Evolutionary conservation across 495 filamentous ascomycete species (phyloP).

Genomic region (Gamarada debralockiae): DNA sequence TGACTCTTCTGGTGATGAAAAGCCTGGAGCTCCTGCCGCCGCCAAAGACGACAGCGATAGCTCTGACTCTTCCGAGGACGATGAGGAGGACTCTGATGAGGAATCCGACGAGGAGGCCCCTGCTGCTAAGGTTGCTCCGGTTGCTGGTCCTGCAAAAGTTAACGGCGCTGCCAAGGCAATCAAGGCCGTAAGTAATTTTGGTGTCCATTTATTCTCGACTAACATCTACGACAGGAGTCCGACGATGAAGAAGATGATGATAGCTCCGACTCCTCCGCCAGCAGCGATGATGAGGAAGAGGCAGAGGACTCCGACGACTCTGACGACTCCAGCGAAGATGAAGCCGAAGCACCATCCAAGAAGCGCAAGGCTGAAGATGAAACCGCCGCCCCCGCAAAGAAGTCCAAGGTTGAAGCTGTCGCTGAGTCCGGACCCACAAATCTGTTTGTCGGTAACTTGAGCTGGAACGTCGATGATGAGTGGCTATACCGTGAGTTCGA

Average conservation of each 20-base stretch:
- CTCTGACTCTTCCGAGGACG: conserved; percentile 39
- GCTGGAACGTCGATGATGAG: conserved; percentile 93
- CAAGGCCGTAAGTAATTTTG: conserved; percentile 27
- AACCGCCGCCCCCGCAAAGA: conserved; percentile 63
- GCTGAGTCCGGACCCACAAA: conserved; percentile 58
- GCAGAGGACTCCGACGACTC: conserved; percentile 40
- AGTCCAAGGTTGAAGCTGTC: conserved; percentile 66
- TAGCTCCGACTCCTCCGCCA: conserved; percentile 29
- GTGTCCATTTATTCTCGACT: background rate
- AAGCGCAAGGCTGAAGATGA: conserved; percentile 85
- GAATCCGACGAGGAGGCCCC: conserved; percentile 37
- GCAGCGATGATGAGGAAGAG: conserved; percentile 16
- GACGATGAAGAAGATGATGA: conserved; percentile 38
- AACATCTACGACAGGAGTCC: conserved; percentile 5
- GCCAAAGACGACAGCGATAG: conserved; percentile 20
- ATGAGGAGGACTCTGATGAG: conserved; percentile 33
- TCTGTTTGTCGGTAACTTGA: conserved; percentile 90
- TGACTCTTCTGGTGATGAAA: conserved; percentile 39
- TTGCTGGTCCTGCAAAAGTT: conserved; percentile 22
- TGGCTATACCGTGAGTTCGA: conserved; percentile 85
- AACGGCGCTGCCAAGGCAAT: conserved; percentile 35
- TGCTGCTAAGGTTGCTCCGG: conserved; percentile 26
- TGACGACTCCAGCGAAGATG: conserved; percentile 37
- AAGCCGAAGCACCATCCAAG: conserved; percentile 60
- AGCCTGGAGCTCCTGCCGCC: conserved; percentile 6